Percentiles rank a stretch among this genome's conserved stretches.
phyloP scores from a whole-genome alignment of 2,329 filamentous ascomycete genomes.

The Monilinia fructicola region DNA sequence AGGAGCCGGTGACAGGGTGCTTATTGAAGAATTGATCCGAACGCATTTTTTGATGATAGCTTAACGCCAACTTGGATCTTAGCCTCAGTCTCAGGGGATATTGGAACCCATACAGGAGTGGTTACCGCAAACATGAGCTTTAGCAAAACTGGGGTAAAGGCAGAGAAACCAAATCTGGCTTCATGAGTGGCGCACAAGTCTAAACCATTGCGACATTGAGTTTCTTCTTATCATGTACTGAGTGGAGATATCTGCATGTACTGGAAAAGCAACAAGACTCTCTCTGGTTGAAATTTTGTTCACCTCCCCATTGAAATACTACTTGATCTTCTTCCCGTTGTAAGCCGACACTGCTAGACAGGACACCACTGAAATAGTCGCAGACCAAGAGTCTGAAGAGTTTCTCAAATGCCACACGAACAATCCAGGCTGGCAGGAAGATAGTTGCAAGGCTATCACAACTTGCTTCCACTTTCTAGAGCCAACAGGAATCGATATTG shows the following conservation, averaged over 20 bases:
- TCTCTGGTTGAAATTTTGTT: background rate
- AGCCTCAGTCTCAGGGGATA: too few species aligned
- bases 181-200: background rate
- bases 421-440: background rate
- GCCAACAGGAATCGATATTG: background rate
- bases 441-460: background rate
- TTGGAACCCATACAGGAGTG: too few species aligned
- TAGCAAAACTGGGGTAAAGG: background rate
- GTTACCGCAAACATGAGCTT: background rate
- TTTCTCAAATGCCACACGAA: background rate
- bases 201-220: background rate
- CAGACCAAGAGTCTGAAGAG: background rate
- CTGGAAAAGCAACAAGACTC: background rate
- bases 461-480: background rate
- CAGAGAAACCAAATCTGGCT: background rate
- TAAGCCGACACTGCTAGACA: background rate
- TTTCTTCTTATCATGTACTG: slow-evolving; percentile 1
- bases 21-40: too few species aligned
- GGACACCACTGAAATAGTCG: background rate
- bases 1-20: too few species aligned
- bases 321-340: background rate
- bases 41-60: too few species aligned
- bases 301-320: background rate
- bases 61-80: too few species aligned
- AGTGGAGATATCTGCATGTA: slow-evolving; percentile 9